A percentile compares a stretch with the other conserved stretches of the same genome.
These are phyloP conservation scores for Acmispon strigosus DNA, from an alignment of 306 rosid species.

Conservation along the genomic window DNA sequence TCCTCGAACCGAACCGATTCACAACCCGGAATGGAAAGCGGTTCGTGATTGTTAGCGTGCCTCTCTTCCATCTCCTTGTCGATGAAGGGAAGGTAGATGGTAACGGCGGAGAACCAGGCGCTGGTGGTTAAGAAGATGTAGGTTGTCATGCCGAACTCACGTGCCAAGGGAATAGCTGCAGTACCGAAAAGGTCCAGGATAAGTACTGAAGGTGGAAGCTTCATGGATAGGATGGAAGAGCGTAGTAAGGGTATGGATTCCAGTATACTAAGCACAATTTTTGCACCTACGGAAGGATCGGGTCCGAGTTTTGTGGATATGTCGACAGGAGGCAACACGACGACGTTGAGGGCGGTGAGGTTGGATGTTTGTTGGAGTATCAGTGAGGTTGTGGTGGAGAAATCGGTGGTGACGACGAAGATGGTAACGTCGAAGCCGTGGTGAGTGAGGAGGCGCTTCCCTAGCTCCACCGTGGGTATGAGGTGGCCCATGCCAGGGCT, in stretches of 20 bases:
- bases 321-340: not conserved
- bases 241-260: conserved; percentile 21
- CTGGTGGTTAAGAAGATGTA: conserved; percentile 30
- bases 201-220: conserved; percentile 27
- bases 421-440: conserved; percentile 30
- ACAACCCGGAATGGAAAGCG: conserved; percentile 30
- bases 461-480: conserved; percentile 30
- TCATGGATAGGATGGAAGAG: conserved; percentile 9
- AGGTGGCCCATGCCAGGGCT: conserved; percentile 47
- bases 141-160: conserved; percentile 37
- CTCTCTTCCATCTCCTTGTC: conserved; percentile 2
- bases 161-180: conserved; percentile 33
- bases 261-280: not conserved
- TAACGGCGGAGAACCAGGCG: conserved; percentile 42
- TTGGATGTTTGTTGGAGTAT: conserved; percentile 2
- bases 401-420: conserved; percentile 24
- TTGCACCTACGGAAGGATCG: not conserved
- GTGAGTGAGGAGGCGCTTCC: conserved; percentile 27
- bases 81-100: conserved; percentile 9
- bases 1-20: conserved; percentile 28
- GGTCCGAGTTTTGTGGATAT: conserved; percentile 6
- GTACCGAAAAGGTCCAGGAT: conserved; percentile 50
- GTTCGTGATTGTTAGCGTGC: conserved; percentile 1
- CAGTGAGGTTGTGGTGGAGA: conserved; percentile 2
- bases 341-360: not conserved